Base-by-base conservation (phyloP, 257 asterid genomes). In the Nicotiana otophora region DNA sequence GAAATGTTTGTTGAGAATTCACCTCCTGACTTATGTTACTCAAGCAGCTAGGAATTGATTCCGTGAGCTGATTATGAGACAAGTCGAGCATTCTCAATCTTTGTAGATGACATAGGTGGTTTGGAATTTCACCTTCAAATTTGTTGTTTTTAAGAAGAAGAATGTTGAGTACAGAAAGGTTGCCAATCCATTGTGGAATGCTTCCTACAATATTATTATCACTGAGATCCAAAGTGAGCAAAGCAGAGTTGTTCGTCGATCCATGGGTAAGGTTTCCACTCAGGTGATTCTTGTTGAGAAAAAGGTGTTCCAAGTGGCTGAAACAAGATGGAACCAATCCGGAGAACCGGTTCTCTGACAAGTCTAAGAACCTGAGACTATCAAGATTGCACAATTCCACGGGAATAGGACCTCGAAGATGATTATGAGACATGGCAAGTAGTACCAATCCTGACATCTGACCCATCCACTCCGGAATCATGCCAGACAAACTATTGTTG, bases 301-400 rank as follows among this genome's bases (percentile, higher is more conserved):
- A 20, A 33, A 81, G 64, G 68, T 81, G 66, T 17, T 54, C 60
- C 60, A 58, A 39, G 9, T 20, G 76, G 23, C 14, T 80, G 76
- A 80, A 46, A 36, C 76, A 80, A 63, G 76, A 36, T 80, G 83
- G 83, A 16, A 63, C 2, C 10, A 10, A 62, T 5, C 83, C 48
- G 16, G 10, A 10, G 42, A 80, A 62, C 19, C 46, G 15, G 61
- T 80, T 80, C 17, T 23, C 10, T 10, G 76, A 80, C 20, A 80
- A 62, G 70, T 80, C 48, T 42, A 63, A 20, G 61, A 81, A n/a
- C 26, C 1, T 3, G 4, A 81, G 65, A 34, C 2, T 2, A 1
- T 15, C 16, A 1, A 30, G 83, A 4, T 46, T 65, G 30, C 66
- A 64, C 14, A 81, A 20, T 39, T 81, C 78, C 9, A 16, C 20